Conservation (phyloP, 2,329 filamentous ascomycete species). For the Thelonectria blattea region DNA sequence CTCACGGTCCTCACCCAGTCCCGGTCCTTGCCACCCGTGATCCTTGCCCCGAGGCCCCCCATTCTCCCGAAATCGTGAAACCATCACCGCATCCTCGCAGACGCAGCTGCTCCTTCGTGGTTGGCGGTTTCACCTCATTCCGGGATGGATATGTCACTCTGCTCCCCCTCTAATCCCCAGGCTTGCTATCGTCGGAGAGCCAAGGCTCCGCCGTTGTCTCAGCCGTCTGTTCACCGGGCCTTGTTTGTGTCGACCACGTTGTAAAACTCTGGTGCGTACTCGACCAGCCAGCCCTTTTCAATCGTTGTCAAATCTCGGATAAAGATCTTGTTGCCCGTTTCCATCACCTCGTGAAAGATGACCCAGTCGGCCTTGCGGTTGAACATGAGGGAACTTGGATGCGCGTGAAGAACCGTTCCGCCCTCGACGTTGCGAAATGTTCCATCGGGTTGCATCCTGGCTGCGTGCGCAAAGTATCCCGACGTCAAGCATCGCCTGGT, state of each 20-base stretch:
- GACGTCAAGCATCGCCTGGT: constrained; percentile 85
- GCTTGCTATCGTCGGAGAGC: not conserved
- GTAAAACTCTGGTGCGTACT: constrained; percentile 88
- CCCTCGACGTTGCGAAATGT: constrained; percentile 87
- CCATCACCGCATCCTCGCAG: constrained; percentile 21
- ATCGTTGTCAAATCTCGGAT: constrained; percentile 94
- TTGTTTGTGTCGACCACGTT: constrained; percentile 53
- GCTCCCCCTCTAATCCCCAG: constrained; percentile 17
- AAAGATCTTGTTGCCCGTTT: constrained; percentile 86
- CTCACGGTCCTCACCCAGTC: constrained; percentile 11
- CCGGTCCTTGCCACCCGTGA: constrained; percentile 9
- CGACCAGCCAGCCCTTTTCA: constrained; percentile 88
- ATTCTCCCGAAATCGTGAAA: constrained; percentile 26
- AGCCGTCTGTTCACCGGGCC: constrained; percentile 27
- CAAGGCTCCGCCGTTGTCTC: constrained; percentile 16
- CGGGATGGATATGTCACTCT: constrained; percentile 2
- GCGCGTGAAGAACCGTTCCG: constrained; percentile 78
- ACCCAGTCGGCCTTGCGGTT: constrained; percentile 97
- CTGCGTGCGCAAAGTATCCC: constrained; percentile 92
- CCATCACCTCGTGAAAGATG: constrained; percentile 90
- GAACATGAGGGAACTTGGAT: constrained; percentile 94
- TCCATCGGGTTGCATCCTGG: constrained; percentile 92
- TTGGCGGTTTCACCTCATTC: constrained; percentile 31
- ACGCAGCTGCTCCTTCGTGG: constrained; percentile 16
- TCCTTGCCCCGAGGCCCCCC: constrained; percentile 20